Evolutionary conservation across 768 basidiomycete genomes (phyloP).

Genomic region (Mycena albidolilacea): DNA sequence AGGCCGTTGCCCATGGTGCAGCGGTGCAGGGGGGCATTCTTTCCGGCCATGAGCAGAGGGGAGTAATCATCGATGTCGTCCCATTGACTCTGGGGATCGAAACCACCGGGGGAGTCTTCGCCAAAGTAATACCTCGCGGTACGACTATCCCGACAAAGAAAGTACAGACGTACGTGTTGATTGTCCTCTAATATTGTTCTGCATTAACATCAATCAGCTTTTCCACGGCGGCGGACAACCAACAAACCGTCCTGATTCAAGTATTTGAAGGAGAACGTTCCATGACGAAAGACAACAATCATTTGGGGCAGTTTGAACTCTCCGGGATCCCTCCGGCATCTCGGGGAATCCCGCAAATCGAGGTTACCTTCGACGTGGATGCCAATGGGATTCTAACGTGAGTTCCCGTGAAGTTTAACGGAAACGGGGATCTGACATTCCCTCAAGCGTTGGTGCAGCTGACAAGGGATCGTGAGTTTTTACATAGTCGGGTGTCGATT

Average conservation of each 20-base stretch:
- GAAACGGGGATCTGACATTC: slow-evolving; percentile 38
- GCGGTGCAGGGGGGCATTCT: slow-evolving; percentile 80
- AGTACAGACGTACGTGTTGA: slow-evolving; percentile 53
- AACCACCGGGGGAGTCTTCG: slow-evolving; percentile 77
- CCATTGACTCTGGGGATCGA: slow-evolving; percentile 73
- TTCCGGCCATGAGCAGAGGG: slow-evolving; percentile 66
- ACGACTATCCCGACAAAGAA: slow-evolving; percentile 68
- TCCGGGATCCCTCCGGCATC: slow-evolving; percentile 90
- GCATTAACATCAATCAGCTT: slow-evolving; percentile 57
- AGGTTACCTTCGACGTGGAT: slow-evolving; percentile 93
- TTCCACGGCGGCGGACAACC: slow-evolving; percentile 93
- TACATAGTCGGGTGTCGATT: background rate
- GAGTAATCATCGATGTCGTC: slow-evolving; percentile 72
- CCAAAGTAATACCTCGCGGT: slow-evolving; percentile 65
- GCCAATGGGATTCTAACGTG: slow-evolving; percentile 86
- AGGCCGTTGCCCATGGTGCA: slow-evolving; percentile 82
- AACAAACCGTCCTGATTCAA: slow-evolving; percentile 90
- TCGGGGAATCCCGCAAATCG: slow-evolving; percentile 91
- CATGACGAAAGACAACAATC: slow-evolving; percentile 91
- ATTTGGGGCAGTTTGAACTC: slow-evolving; percentile 93
- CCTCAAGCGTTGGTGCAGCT: slow-evolving; percentile 71
- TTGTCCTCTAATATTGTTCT: background rate
- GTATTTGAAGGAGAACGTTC: slow-evolving; percentile 93
- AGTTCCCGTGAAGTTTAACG: slow-evolving; percentile 69
- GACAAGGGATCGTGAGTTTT: slow-evolving; percentile 77